Base-by-base conservation (phyloP, 2,329 filamentous ascomycete genomes). In the Aplosporella prunicola region DNA sequence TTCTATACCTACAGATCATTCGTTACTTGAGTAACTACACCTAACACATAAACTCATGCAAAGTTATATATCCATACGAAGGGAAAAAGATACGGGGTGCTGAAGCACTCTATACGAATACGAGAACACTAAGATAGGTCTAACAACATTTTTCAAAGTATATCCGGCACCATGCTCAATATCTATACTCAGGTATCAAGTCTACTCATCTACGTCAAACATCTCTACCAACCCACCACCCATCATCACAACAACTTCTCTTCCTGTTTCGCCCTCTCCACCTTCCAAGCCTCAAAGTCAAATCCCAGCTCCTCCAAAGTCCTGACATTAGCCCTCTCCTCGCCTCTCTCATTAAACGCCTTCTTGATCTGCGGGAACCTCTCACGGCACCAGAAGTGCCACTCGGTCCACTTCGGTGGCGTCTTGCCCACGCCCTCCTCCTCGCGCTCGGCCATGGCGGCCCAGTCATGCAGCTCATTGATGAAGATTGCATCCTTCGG, bases 381-480 rank as follows among this genome's bases (percentile, higher is more conserved):
- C 40, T 72, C 68, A 13, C 88, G 69, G 51, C 81, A 71, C 84
- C 84, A 93, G 35, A 76, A 73, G 48, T 81, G 65, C 57, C 77
- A 73, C 31, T 76, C 72, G 7, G 72, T 70, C 87, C 88, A 95
- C 17, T 62, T 63, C 3, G 80, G 80, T 18, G 84, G 79, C 45
- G 70, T 29, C 57, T 86, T 89, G 2, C 80, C 80, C 10, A 60
- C 56, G 9, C 20, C 36, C 0, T 63, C 44, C 50, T 68, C 62
- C 14, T 69, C 51, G 0, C 56, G 63, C 2, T 58, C 53, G 1
- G 71, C 69, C 24, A 55, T 57, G 42, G 63, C 53, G 10, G 72
- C 71, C 77, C 77, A 83, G 30, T 75, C 69, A 43, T 80, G 68
- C 44, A 84, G 54, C 48, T 68, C 67, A 46, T 88, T 86, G 53